A percentile compares a stretch with the other conserved stretches of the same genome.
Conservation (phyloP, 2,329 filamentous ascomycete genomes). For the Hypoxylon sp. region DNA sequence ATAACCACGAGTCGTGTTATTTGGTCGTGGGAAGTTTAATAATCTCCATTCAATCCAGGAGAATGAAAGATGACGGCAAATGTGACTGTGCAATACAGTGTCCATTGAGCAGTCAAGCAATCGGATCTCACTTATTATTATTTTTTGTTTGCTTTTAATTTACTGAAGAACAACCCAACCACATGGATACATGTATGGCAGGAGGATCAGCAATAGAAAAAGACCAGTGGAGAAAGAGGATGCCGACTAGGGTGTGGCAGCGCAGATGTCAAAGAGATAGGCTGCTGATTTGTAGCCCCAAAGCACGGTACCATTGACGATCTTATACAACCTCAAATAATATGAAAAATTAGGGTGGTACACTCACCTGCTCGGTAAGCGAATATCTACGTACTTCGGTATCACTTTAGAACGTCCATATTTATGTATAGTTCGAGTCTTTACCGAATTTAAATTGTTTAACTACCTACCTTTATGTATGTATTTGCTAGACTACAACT, state of each 20-base stretch:
- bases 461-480: too few species aligned
- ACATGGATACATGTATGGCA: background rate
- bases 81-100: conserved; percentile 14
- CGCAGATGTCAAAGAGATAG: conserved; percentile 25
- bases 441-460: background rate
- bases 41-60: conserved; percentile 11
- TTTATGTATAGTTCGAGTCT: background rate
- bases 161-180: conserved; percentile 12
- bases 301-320: conserved; percentile 32
- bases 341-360: background rate
- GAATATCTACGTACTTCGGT: background rate
- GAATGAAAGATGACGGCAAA: conserved; percentile 14
- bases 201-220: conserved; percentile 31
- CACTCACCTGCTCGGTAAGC: conserved; percentile 3
- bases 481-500: background rate
- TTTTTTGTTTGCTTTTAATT: background rate
- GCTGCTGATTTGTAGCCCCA: conserved; percentile 20
- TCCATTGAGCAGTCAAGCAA: conserved; percentile 1
- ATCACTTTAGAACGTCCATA: background rate
- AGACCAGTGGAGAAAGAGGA: conserved; percentile 34
- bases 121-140: conserved; percentile 13
- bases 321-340: conserved; percentile 19
- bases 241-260: conserved; percentile 28
- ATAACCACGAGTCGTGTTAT: conserved; percentile 7
- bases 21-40: conserved; percentile 9